These are phyloP conservation scores for Dunaliella primolecta DNA, from an alignment of 139 green algal genomes.

Conservation along the genomic window DNA sequence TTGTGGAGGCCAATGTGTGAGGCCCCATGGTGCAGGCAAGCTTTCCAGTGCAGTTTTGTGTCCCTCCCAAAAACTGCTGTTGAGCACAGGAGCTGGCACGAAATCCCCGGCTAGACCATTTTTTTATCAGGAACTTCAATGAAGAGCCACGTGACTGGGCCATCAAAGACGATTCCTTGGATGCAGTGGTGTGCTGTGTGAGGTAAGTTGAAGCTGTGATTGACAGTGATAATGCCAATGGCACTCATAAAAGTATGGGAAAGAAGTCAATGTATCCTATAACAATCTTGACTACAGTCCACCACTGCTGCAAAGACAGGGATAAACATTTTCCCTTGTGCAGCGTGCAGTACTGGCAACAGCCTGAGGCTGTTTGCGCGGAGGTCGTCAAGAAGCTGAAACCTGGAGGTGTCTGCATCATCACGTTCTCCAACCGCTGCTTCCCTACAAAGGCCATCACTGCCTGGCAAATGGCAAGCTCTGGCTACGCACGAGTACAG, in stretches of 20 bases:
- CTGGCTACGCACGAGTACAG: conserved; percentile 9
- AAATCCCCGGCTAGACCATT: conserved; percentile 70
- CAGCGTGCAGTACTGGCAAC: conserved; percentile 82
- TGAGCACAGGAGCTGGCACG: conserved; percentile 63
- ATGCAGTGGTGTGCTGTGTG: conserved; percentile 80
- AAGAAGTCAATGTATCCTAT: not conserved
- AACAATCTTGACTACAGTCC: not conserved
- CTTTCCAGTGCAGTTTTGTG: too few species aligned
- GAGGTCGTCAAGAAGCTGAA: conserved; percentile 84
- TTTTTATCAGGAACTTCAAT: conserved; percentile 78
- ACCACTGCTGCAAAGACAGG: not conserved
- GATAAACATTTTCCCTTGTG: conserved; percentile 3
- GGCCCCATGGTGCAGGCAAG: too few species aligned
- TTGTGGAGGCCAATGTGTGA: too few species aligned
- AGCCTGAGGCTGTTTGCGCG: conserved; percentile 81
- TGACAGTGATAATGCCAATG: conserved; percentile 1
- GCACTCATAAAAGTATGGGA: not conserved
- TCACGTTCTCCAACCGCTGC: conserved; percentile 83
- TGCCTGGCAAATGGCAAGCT: not conserved
- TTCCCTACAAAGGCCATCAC: conserved; percentile 73
- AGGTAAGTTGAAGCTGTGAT: conserved; percentile 29
- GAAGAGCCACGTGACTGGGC: conserved; percentile 63
- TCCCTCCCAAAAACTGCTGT: too few species aligned
- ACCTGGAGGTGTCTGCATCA: conserved; percentile 76
- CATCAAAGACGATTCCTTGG: conserved; percentile 56